Conservation (phyloP, 768 basidiomycete genomes). For the Boletus tylopilopsis region DNA sequence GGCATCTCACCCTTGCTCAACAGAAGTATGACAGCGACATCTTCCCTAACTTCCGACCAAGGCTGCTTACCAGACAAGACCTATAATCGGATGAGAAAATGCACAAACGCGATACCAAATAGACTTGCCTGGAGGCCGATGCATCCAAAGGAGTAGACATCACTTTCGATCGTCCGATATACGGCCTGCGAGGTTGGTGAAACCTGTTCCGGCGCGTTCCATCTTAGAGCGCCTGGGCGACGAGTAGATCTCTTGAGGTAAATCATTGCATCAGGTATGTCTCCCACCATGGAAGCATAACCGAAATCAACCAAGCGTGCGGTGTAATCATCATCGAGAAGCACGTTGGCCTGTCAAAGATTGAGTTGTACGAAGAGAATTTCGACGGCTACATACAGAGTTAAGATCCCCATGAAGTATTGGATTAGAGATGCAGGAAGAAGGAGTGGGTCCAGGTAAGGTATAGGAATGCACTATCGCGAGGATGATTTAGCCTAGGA, state of each 20-base stretch:
- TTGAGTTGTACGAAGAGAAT: not conserved
- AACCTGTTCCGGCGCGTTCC: conserved; percentile 1
- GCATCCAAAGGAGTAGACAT: conserved; percentile 5
- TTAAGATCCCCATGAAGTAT: conserved; percentile 2
- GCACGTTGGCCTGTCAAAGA: not conserved
- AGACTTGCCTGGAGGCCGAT: not conserved
- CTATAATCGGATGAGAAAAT: not conserved
- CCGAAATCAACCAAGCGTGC: conserved; percentile 2
- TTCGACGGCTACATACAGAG: not conserved
- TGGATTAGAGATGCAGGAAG: not conserved
- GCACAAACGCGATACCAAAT: too few species aligned
- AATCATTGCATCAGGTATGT: not conserved
- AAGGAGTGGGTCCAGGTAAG: not conserved
- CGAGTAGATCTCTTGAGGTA: not conserved
- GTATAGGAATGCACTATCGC: not conserved
- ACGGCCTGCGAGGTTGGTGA: not conserved
- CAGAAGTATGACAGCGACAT: not conserved
- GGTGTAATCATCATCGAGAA: not conserved
- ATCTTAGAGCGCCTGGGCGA: not conserved
- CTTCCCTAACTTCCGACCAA: not conserved
- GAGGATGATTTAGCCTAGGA: not conserved
- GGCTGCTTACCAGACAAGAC: not conserved
- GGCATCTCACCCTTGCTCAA: not conserved
- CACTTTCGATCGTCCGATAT: not conserved
- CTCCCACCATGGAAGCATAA: conserved; percentile 1